Evolutionary conservation across 768 basidiomycete genomes (phyloP).

Genomic region (Tricholoma bakamatsutake): DNA sequence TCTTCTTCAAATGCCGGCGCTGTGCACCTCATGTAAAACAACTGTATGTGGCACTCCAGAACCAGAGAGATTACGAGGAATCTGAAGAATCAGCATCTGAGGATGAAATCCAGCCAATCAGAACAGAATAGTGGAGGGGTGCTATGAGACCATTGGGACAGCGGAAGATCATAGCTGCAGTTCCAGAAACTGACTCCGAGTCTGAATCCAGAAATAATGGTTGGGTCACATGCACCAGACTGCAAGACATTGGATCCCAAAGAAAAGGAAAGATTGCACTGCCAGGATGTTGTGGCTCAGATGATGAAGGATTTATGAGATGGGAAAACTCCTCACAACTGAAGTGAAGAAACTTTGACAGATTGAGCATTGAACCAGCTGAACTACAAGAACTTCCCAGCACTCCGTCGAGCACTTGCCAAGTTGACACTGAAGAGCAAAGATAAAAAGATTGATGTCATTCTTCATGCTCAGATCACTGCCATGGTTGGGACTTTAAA

Average conservation of each 20-base stretch:
- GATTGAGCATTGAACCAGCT: not conserved
- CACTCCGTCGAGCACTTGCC: too few species aligned
- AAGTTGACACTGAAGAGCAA: constrained; percentile 15
- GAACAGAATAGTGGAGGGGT: not conserved
- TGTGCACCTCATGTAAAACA: too few species aligned
- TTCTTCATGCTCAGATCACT: constrained; percentile 21
- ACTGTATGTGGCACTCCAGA: not conserved
- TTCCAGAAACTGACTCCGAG: not conserved
- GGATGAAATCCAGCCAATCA: not conserved
- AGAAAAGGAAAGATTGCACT: not conserved
- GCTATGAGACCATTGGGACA: too few species aligned
- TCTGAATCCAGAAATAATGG: not conserved
- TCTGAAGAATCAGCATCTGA: not conserved
- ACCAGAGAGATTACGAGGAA: not conserved
- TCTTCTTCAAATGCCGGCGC: too few species aligned
- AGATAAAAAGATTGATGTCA: constrained; percentile 24
- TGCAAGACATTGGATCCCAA: too few species aligned
- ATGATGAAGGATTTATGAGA: not conserved
- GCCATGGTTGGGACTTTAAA: constrained; percentile 26
- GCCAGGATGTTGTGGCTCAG: not conserved
- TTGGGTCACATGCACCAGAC: not conserved
- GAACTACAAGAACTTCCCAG: not conserved
- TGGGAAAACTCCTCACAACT: not conserved
- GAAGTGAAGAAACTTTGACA: not conserved
- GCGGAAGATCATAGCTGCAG: too few species aligned